Percentiles rank a stretch among this genome's conserved stretches.
These are phyloP conservation scores for Aureobasidium sp. DNA, from an alignment of 2,329 filamentous ascomycete genomes.

Conservation along the genomic window DNA sequence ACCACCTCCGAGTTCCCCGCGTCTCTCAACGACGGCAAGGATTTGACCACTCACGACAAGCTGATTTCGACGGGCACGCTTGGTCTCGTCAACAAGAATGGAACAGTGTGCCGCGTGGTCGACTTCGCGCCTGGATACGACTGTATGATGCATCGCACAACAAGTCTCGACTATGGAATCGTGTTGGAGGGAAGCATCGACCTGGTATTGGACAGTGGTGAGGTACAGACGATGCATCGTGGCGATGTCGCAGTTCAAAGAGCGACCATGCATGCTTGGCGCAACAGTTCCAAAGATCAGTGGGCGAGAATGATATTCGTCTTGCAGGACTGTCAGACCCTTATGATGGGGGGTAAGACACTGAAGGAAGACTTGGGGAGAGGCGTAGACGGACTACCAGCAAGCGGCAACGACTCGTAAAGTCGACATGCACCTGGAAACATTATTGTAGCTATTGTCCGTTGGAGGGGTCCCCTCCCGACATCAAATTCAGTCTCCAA, in stretches of 20 bases:
- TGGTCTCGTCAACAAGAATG: conserved; percentile 53
- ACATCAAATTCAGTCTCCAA: no score
- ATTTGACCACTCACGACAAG: conserved; percentile 53
- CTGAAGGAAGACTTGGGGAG: conserved; percentile 37
- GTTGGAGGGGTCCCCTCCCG: no score
- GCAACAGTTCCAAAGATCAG: conserved; percentile 35
- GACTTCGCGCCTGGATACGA: conserved; percentile 30
- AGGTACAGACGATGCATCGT: conserved; percentile 31
- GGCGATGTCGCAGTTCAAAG: conserved; percentile 38
- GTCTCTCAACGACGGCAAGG: conserved; percentile 48
- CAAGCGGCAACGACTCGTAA: no score
- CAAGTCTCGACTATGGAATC: conserved; percentile 37
- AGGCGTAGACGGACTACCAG: no score
- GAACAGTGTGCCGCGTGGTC: conserved; percentile 47
- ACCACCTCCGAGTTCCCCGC: conserved; percentile 54
- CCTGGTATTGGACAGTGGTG: conserved; percentile 35
- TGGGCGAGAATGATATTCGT: conserved; percentile 40
- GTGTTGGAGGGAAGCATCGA: conserved; percentile 37
- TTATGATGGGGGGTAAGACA: conserved; percentile 32
- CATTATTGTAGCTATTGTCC: no score
- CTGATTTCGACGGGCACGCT: conserved; percentile 48
- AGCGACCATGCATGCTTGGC: conserved; percentile 39
- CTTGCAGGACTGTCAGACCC: conserved; percentile 33
- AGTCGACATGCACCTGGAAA: no score
- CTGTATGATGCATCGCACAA: conserved; percentile 37